These are phyloP conservation scores for Houttuynia cordata DNA, from an alignment of 164 flowering plant genomes.

Conservation along the genomic window DNA sequence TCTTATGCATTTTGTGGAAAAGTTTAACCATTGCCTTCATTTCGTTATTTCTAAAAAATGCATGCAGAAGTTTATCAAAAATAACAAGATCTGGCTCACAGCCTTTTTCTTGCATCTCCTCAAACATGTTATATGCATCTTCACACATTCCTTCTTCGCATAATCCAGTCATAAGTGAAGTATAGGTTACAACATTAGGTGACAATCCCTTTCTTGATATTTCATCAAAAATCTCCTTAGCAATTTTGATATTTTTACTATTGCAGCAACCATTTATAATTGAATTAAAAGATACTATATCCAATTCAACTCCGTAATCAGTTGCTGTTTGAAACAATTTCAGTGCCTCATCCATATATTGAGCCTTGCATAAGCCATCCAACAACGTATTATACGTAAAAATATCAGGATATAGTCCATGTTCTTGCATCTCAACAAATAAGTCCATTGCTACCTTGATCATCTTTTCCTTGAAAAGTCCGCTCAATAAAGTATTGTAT, in stretches of 20 bases:
- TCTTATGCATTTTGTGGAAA: conserved; percentile 65
- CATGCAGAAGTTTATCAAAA: conserved; percentile 58
- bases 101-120: conserved; percentile 38
- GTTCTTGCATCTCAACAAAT: conserved; percentile 49
- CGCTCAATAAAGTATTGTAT: conserved; percentile 78
- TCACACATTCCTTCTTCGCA: conserved; percentile 37
- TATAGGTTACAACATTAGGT: conserved; percentile 46
- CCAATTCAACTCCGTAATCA: too few species aligned
- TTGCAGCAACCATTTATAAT: too few species aligned
- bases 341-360: conserved; percentile 45
- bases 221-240: conserved; percentile 27
- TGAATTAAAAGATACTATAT: too few species aligned
- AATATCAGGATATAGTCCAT: conserved; percentile 44
- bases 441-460: conserved; percentile 68
- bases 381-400: conserved; percentile 59
- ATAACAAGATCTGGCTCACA: conserved; percentile 53
- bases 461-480: conserved; percentile 61
- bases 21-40: conserved; percentile 54
- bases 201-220: conserved; percentile 37
- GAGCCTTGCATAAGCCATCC: conserved; percentile 67
- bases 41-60: conserved; percentile 73
- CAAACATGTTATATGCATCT: conserved; percentile 37
- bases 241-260: too few species aligned
- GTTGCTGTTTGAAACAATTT: conserved; percentile 8
- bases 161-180: conserved; percentile 57